Percentiles rank a stretch among this genome's conserved stretches.
These are phyloP conservation scores for Erysimum cheiri DNA, from an alignment of 441 rosid genomes.

Conservation along the genomic window DNA sequence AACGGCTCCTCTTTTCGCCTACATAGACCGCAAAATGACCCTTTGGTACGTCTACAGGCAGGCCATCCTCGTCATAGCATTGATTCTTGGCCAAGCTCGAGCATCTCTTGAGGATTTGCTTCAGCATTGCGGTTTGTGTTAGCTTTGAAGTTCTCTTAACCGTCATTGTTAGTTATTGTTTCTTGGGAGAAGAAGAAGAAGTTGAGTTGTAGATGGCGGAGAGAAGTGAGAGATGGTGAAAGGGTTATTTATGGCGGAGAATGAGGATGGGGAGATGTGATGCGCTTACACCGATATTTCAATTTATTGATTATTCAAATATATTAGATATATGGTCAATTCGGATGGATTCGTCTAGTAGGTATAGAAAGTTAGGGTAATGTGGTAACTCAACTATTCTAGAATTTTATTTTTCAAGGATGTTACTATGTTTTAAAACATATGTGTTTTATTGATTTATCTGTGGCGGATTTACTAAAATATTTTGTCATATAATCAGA, in stretches of 20 bases:
- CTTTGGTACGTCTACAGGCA: constrained; percentile 90
- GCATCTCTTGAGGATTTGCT: constrained; percentile 84
- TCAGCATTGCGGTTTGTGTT: constrained; percentile 70
- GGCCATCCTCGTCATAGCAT: constrained; percentile 61
- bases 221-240: constrained; percentile 37
- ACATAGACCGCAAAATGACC: constrained; percentile 97
- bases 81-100: constrained; percentile 83
- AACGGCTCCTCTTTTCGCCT: constrained; percentile 79
- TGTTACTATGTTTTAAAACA: constrained; percentile 16
- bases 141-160: constrained; percentile 64
- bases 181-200: constrained; percentile 32
- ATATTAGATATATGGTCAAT: constrained; percentile 31
- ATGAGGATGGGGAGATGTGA: constrained; percentile 33
- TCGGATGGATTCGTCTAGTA: constrained; percentile 26
- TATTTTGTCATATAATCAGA: constrained; percentile 1
- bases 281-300: constrained; percentile 25
- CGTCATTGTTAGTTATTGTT: constrained; percentile 52
- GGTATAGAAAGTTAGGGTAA: constrained; percentile 18
- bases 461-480: constrained; percentile 3
- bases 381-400: constrained; percentile 32
- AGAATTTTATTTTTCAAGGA: constrained; percentile 1
- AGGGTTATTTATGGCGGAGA: constrained; percentile 43
- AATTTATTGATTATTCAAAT: constrained; percentile 26
- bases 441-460: constrained; percentile 7
- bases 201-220: constrained; percentile 30